These are phyloP conservation scores for Sugiyamaella smithiae DNA, from an alignment of 805 yeast genomes.

Conservation along the genomic window DNA sequence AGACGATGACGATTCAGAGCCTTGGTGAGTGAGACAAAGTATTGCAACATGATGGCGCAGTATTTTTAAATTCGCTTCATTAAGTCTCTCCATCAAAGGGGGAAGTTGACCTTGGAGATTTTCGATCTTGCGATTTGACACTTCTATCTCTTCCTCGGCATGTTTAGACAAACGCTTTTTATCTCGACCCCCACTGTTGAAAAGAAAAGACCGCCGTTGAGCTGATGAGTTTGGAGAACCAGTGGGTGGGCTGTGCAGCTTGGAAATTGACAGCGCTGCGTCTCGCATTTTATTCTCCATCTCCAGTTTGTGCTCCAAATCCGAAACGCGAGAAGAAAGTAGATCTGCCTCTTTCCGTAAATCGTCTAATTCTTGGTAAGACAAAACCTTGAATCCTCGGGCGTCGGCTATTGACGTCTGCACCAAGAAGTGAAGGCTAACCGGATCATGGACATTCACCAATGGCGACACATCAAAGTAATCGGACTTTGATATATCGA, in stretches of 20 bases:
- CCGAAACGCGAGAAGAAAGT: slow-evolving; percentile 20
- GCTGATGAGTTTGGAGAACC: slow-evolving; percentile 8
- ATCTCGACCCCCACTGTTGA: slow-evolving; percentile 11
- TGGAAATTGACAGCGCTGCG: slow-evolving; percentile 26
- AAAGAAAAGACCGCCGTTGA: slow-evolving; percentile 13
- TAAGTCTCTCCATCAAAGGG: slow-evolving; percentile 15
- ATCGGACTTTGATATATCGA: slow-evolving; percentile 15
- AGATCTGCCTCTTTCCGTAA: slow-evolving; percentile 20
- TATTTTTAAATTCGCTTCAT: slow-evolving; percentile 15
- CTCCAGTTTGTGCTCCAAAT: slow-evolving; percentile 21
- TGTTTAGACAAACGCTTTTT: slow-evolving; percentile 26
- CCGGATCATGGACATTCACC: slow-evolving; percentile 25
- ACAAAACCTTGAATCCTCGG: slow-evolving; percentile 24
- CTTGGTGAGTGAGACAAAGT: slow-evolving; percentile 25
- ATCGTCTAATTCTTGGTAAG: slow-evolving; percentile 28
- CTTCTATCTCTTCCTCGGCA: slow-evolving; percentile 27
- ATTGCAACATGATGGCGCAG: slow-evolving; percentile 24
- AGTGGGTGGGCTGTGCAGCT: slow-evolving; percentile 18
- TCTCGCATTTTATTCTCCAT: slow-evolving; percentile 28
- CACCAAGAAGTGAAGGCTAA: slow-evolving; percentile 28
- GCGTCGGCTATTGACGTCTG: slow-evolving; percentile 29
- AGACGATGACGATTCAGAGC: slow-evolving; percentile 22
- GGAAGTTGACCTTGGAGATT: slow-evolving; percentile 19
- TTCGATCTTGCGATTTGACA: slow-evolving; percentile 19
- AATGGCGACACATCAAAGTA: slow-evolving; percentile 28